Percentiles rank a stretch among this genome's conserved stretches.
These are phyloP conservation scores for Komagataella phaffii DNA, from an alignment of 805 yeast genomes.

Conservation along the genomic window DNA sequence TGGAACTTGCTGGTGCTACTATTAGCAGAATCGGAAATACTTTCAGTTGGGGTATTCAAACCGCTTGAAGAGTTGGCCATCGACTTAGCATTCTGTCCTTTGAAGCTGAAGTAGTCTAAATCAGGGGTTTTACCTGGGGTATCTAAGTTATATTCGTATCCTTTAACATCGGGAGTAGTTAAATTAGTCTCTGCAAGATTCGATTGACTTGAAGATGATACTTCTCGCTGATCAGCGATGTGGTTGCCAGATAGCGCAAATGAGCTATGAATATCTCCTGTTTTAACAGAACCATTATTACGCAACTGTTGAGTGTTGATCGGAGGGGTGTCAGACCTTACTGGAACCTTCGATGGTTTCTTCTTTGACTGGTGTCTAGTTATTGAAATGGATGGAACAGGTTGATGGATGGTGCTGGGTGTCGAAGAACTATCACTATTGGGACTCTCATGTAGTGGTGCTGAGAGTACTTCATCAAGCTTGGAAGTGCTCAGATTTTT, in stretches of 20 bases:
- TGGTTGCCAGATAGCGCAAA: background rate
- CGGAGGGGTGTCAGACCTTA: background rate
- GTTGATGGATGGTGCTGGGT: background rate
- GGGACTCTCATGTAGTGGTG: background rate
- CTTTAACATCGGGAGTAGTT: background rate
- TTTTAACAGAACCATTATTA: constrained; percentile 5
- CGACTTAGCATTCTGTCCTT: background rate
- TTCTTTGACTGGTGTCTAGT: background rate
- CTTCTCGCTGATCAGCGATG: background rate
- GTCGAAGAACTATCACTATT: background rate
- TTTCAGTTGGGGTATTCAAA: background rate
- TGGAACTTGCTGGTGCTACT: background rate
- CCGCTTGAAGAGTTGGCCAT: background rate
- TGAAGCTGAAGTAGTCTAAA: background rate
- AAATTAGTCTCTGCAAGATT: background rate
- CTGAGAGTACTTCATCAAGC: background rate
- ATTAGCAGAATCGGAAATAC: background rate
- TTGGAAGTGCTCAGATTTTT: constrained; percentile 2
- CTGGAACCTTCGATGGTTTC: background rate
- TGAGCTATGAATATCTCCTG: constrained; percentile 1
- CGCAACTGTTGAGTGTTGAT: background rate
- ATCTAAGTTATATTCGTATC: background rate
- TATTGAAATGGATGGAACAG: background rate
- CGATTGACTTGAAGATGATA: background rate
- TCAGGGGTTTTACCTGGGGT: background rate